phyloP scores from a whole-genome alignment of 2,329 filamentous ascomycete genomes.

The Colletotrichum chrysophilum region DNA sequence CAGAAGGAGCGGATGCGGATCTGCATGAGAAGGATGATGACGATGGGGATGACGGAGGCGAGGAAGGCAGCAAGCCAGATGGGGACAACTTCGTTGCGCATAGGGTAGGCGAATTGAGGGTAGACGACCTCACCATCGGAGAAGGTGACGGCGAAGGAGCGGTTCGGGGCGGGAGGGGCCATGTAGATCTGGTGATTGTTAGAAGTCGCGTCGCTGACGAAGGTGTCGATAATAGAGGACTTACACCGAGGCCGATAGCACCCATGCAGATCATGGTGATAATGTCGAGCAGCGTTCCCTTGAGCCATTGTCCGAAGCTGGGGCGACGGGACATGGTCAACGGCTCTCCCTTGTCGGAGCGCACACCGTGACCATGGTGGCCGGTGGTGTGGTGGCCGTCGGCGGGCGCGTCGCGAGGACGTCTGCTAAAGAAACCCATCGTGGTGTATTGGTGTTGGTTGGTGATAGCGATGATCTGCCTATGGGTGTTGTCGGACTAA shows the following conservation, averaged over 20 bases:
- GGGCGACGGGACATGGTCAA: conserved; percentile 57
- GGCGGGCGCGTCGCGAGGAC: background rate
- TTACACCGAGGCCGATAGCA: conserved; percentile 69
- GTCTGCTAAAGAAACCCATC: conserved; percentile 18
- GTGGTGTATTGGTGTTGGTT: background rate
- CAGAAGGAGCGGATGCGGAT: conserved; percentile 72
- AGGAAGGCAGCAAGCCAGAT: conserved; percentile 74
- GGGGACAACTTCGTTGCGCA: conserved; percentile 73
- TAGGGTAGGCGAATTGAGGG: conserved; percentile 73
- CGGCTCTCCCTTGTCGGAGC: conserved; percentile 5
- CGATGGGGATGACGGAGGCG: conserved; percentile 68
- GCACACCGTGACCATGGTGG: background rate
- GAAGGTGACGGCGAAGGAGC: conserved; percentile 74
- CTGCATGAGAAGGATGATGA: conserved; percentile 69
- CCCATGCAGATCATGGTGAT: conserved; percentile 71
- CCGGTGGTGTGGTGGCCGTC: background rate
- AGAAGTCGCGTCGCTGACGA: background rate
- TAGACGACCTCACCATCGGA: conserved; percentile 71
- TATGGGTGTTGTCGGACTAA: background rate
- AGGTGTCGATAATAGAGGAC: conserved; percentile 18
- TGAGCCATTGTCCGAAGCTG: conserved; percentile 73
- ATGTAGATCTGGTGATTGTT: conserved; percentile 57
- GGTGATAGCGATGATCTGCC: background rate
- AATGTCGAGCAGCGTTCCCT: conserved; percentile 70
- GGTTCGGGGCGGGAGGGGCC: conserved; percentile 67